A percentile compares a stretch with the other conserved stretches of the same genome.
These are phyloP conservation scores for Pulicaria dysenterica DNA, from an alignment of 129 eudicot genomes.

Conservation along the genomic window DNA sequence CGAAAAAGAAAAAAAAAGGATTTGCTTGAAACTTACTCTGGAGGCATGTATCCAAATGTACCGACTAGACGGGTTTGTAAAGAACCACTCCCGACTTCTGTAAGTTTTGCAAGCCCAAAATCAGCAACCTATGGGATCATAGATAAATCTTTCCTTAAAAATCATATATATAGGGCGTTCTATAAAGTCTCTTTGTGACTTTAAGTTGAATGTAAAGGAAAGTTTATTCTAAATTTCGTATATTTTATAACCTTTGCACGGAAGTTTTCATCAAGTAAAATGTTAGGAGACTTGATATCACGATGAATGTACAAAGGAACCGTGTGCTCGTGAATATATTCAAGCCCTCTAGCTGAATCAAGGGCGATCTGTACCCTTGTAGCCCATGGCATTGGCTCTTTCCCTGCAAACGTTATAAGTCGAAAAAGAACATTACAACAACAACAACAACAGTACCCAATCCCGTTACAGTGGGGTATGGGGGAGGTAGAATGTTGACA, in stretches of 20 bases:
- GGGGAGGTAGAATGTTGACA: too few species aligned
- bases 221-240: background rate
- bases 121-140: slow-evolving; percentile 75
- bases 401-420: slow-evolving; percentile 38
- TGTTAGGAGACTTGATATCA: slow-evolving; percentile 84
- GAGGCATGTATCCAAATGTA: slow-evolving; percentile 96
- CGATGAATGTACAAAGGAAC: slow-evolving; percentile 89
- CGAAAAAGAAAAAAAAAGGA: too few species aligned
- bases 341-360: slow-evolving; percentile 98
- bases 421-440: too few species aligned
- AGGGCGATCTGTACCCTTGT: slow-evolving; percentile 91
- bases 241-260: slow-evolving; percentile 71
- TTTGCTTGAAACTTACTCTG: slow-evolving; percentile 58
- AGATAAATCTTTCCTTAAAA: background rate
- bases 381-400: slow-evolving; percentile 70
- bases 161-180: background rate
- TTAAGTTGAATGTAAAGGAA: background rate
- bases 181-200: background rate
- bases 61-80: slow-evolving; percentile 82
- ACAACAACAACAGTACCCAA: too few species aligned
- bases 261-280: slow-evolving; percentile 68
- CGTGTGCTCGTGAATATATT: slow-evolving; percentile 96
- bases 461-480: too few species aligned
- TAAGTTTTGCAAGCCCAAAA: slow-evolving; percentile 87
- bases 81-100: slow-evolving; percentile 75